Evolutionary conservation across 331 rosid species (phyloP).

Genomic region (Pyrus hybrid): DNA sequence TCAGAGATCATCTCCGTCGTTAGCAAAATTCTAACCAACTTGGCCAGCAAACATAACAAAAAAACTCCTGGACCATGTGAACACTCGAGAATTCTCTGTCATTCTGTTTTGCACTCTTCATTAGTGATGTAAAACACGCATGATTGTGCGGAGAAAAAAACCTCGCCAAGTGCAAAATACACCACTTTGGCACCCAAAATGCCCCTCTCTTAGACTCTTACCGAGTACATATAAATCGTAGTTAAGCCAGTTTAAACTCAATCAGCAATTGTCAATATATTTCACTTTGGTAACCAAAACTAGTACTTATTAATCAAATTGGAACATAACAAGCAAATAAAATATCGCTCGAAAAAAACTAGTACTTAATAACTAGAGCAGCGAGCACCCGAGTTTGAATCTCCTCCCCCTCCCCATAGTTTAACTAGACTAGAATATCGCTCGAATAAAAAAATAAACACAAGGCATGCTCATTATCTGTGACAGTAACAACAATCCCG

Average conservation of each 20-base stretch:
- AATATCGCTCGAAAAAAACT: not conserved
- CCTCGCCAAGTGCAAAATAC: not conserved
- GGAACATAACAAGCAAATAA: not conserved
- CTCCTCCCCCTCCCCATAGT: too few species aligned
- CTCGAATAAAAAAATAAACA: too few species aligned
- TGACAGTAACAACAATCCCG: not conserved
- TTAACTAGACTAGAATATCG: not conserved
- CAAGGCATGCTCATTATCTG: too few species aligned
- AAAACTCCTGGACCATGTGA: not conserved
- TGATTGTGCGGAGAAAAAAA: not conserved
- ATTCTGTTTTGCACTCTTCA: not conserved
- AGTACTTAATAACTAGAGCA: too few species aligned
- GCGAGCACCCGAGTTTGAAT: too few species aligned
- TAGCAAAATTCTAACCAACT: not conserved
- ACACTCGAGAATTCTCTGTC: not conserved
- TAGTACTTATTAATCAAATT: not conserved
- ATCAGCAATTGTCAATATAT: not conserved
- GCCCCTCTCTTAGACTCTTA: not conserved
- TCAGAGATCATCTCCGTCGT: not conserved
- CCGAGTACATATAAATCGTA: not conserved
- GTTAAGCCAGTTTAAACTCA: not conserved
- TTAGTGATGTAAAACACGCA: not conserved
- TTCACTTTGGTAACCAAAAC: not conserved
- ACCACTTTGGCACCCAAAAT: not conserved
- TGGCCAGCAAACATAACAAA: not conserved